These are phyloP conservation scores for Phytophthora brassicae DNA, from an alignment of 352 stramenopile species.

Conservation along the genomic window DNA sequence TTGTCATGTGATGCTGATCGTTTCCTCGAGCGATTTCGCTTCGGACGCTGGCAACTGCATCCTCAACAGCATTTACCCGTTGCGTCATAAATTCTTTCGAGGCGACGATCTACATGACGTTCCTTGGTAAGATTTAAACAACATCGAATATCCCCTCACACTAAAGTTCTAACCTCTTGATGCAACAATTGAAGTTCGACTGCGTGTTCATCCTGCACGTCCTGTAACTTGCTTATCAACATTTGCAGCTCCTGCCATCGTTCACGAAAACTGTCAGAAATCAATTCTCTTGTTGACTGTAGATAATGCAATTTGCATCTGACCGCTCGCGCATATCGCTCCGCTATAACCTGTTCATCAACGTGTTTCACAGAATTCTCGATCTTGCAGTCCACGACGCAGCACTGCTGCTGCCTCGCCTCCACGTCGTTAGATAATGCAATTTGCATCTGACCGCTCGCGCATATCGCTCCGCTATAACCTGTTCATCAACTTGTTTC, in stretches of 20 bases:
- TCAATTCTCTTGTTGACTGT: background rate
- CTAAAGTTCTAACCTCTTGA: slow-evolving; percentile 33
- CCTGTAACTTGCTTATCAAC: slow-evolving; percentile 43
- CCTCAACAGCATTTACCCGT: slow-evolving; percentile 43
- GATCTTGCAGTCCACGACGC: slow-evolving; percentile 33
- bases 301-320: background rate
- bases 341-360: slow-evolving; percentile 30
- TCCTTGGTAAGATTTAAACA: background rate
- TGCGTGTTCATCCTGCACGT: slow-evolving; percentile 43
- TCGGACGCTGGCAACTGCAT: slow-evolving; percentile 45
- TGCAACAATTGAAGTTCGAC: slow-evolving; percentile 50
- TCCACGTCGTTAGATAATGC: slow-evolving; percentile 49
- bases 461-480: slow-evolving; percentile 43
- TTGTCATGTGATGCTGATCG: slow-evolving; percentile 36
- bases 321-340: too few species aligned
- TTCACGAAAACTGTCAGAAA: slow-evolving; percentile 9
- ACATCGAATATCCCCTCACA: background rate
- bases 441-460: too few species aligned
- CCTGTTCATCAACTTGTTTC: slow-evolving; percentile 34
- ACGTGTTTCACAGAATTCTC: slow-evolving; percentile 33
- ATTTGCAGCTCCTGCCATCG: slow-evolving; percentile 42
- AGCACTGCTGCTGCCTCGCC: slow-evolving; percentile 29
- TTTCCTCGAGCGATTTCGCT: slow-evolving; percentile 30
- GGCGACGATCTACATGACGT: slow-evolving; percentile 19
- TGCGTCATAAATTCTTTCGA: slow-evolving; percentile 44